A percentile compares a stretch with the other conserved stretches of the same genome.
phyloP scores from a whole-genome alignment of 2,329 filamentous ascomycete species.

The Westerdykella aurantiaca region DNA sequence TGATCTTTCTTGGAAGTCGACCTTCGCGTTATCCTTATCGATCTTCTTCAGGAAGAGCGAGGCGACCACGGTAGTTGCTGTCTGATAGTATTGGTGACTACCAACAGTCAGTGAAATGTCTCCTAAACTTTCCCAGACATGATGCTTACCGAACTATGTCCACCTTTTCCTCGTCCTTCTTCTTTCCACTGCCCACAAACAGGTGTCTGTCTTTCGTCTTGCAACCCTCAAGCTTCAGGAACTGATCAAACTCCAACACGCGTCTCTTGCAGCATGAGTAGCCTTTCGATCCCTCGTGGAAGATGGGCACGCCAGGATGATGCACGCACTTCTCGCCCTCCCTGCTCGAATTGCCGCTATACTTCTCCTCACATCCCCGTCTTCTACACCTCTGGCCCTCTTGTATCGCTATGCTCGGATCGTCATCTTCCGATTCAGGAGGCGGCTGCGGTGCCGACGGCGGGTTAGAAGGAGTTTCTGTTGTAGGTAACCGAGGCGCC shows the following conservation, averaged over 20 bases:
- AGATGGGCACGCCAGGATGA: conserved; percentile 85
- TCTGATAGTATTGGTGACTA: conserved; percentile 93
- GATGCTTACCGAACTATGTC: conserved; percentile 63
- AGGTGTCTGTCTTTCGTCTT: conserved; percentile 74
- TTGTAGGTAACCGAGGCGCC: conserved; percentile 28
- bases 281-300: conserved; percentile 97
- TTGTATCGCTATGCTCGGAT: conserved; percentile 66
- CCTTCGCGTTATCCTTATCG: conserved; percentile 68
- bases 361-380: conserved; percentile 64
- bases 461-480: conserved; percentile 24
- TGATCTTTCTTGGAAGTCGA: conserved; percentile 59
- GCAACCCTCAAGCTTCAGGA: conserved; percentile 92
- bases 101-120: conserved; percentile 20
- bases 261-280: conserved; percentile 95
- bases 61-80: conserved; percentile 73
- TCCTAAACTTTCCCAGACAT: background rate
- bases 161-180: conserved; percentile 63
- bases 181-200: conserved; percentile 74
- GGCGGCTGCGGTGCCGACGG: conserved; percentile 21
- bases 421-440: conserved; percentile 71
- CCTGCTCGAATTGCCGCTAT: conserved; percentile 44
- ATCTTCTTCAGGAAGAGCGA: conserved; percentile 98
- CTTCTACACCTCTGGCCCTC: conserved; percentile 72
- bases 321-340: conserved; percentile 75
- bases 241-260: conserved; percentile 95